Evolutionary conservation across 805 yeast genomes (phyloP).

Genomic region (Ogataea methylovora): DNA sequence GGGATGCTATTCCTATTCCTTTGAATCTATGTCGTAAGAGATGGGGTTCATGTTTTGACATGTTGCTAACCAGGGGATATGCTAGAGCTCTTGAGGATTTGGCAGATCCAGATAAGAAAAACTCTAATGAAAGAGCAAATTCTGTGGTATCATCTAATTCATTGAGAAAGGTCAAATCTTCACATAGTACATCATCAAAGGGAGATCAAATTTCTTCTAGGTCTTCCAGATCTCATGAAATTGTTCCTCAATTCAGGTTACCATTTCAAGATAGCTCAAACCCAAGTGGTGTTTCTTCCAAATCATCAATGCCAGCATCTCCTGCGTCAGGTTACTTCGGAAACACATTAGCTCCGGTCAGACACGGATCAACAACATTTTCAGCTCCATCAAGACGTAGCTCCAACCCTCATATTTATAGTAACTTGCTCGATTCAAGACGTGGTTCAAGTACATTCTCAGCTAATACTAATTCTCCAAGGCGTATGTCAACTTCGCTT

Average conservation of each 20-base stretch:
- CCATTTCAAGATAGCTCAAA: conserved; percentile 53
- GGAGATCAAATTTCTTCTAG: too few relatives aligned
- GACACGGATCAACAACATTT: not conserved
- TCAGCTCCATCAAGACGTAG: conserved; percentile 6
- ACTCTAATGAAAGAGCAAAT: not conserved
- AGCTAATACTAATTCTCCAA: conserved; percentile 2
- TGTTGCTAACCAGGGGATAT: conserved; percentile 54
- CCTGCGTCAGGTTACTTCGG: not conserved
- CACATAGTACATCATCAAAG: too few relatives aligned
- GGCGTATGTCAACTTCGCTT: conserved; percentile 9
- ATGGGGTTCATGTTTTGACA: conserved; percentile 72
- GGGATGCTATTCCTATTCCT: conserved; percentile 60
- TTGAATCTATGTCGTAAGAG: conserved; percentile 54
- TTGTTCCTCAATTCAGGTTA: conserved; percentile 53
- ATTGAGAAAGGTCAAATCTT: too few relatives aligned
- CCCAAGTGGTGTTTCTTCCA: conserved; percentile 10
- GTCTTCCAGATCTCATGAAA: too few relatives aligned
- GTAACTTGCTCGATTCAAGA: conserved; percentile 1
- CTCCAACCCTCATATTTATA: conserved; percentile 1
- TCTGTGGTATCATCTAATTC: too few relatives aligned
- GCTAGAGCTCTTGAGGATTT: conserved; percentile 41
- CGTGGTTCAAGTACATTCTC: not conserved
- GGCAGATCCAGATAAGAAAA: not conserved
- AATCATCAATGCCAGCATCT: not conserved
- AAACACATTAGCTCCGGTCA: not conserved